Conservation (phyloP, 306 rosid species). For the Cicer arietinum region DNA sequence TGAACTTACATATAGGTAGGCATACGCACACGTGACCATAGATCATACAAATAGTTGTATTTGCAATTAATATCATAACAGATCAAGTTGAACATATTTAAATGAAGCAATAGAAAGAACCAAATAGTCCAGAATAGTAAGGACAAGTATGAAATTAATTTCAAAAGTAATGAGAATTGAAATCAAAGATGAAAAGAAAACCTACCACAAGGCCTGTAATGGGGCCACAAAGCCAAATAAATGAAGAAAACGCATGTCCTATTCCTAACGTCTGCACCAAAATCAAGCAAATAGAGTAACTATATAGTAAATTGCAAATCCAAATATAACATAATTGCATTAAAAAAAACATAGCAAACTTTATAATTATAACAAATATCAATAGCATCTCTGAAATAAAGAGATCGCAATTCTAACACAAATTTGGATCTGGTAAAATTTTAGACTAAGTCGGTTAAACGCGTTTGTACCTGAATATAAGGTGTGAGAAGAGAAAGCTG, state of each 20-base stretch:
- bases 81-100: background rate
- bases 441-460: background rate
- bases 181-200: constrained; percentile 34
- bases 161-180: constrained; percentile 20
- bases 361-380: background rate
- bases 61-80: background rate
- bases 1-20: background rate
- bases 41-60: constrained; percentile 25
- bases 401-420: background rate
- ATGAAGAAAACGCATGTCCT: constrained; percentile 97
- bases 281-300: constrained; percentile 30
- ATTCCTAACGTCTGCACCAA: constrained; percentile 93
- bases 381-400: constrained; percentile 11
- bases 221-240: constrained; percentile 99
- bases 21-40: background rate
- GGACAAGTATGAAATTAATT: constrained; percentile 21
- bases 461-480: constrained; percentile 75
- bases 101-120: constrained; percentile 13
- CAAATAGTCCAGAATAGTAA: background rate
- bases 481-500: constrained; percentile 97
- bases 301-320: constrained; percentile 35
- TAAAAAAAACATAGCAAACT: constrained; percentile 4
- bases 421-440: constrained; percentile 27
- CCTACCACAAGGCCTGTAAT: constrained; percentile 99
- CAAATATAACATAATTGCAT: background rate